Conservation (phyloP, 2,329 filamentous ascomycete genomes). For the Meredithiella fracta region DNA sequence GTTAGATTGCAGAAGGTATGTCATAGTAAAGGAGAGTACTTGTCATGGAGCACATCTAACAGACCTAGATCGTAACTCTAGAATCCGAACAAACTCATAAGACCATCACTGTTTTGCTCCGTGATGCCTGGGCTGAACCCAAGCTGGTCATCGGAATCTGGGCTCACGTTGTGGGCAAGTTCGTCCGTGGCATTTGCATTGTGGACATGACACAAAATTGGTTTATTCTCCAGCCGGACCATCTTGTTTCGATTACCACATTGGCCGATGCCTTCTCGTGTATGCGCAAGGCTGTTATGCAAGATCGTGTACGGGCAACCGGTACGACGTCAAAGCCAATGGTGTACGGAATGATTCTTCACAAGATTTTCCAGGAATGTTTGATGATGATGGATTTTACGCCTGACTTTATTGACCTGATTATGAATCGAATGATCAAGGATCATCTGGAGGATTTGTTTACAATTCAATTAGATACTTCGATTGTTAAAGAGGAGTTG, state of each 20-base stretch:
- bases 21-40: too few species aligned
- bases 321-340: conserved; percentile 63
- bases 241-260: conserved; percentile 85
- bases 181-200: conserved; percentile 57
- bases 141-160: conserved; percentile 57
- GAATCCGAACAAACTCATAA: conserved; percentile 57
- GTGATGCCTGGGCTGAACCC: conserved; percentile 76
- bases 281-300: conserved; percentile 74
- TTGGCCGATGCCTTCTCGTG: conserved; percentile 95
- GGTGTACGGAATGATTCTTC: conserved; percentile 83
- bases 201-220: conserved; percentile 72
- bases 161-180: conserved; percentile 73
- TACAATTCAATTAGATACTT: conserved; percentile 59
- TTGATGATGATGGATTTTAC: conserved; percentile 74
- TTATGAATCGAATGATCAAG: conserved; percentile 53
- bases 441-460: conserved; percentile 81
- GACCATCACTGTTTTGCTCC: conserved; percentile 54
- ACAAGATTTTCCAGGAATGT: conserved; percentile 89
- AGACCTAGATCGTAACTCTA: conserved; percentile 65
- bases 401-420: conserved; percentile 42
- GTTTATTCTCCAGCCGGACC: conserved; percentile 84
- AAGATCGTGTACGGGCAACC: conserved; percentile 87
- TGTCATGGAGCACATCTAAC: conserved; percentile 5
- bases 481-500: conserved; percentile 62
- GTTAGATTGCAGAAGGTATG: conserved; percentile 9